Evolutionary conservation across 257 asterid genomes (phyloP).

Genomic region (Ilex asprella): DNA sequence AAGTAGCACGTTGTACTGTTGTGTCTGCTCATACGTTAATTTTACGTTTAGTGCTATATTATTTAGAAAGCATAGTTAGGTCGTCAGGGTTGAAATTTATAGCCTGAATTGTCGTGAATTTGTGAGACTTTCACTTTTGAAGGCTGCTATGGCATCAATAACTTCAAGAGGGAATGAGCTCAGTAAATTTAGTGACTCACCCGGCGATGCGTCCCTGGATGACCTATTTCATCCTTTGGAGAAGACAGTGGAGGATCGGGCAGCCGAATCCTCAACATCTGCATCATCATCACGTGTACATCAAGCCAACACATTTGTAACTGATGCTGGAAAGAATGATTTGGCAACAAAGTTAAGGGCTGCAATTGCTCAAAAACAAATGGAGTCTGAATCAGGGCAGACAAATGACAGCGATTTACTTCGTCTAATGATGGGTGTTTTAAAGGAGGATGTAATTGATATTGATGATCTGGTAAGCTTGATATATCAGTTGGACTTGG

Average conservation of each 20-base stretch:
- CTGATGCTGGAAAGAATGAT: slow-evolving; percentile 69
- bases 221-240: slow-evolving; percentile 88
- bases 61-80: neutral
- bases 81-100: neutral
- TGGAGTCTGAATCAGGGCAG: slow-evolving; percentile 72
- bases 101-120: neutral
- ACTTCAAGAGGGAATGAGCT: slow-evolving; percentile 59
- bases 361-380: slow-evolving; percentile 81
- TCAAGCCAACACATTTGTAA: slow-evolving; percentile 34
- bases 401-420: slow-evolving; percentile 77
- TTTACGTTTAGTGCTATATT: slow-evolving; percentile 3
- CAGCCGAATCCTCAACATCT: slow-evolving; percentile 76
- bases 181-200: slow-evolving; percentile 88
- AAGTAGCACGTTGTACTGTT: neutral
- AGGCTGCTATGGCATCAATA: slow-evolving; percentile 57
- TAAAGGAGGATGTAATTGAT: slow-evolving; percentile 88
- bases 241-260: slow-evolving; percentile 41
- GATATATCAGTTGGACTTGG: slow-evolving; percentile 8
- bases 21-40: neutral
- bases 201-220: slow-evolving; percentile 91
- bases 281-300: slow-evolving; percentile 54
- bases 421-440: slow-evolving; percentile 90
- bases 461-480: slow-evolving; percentile 68
- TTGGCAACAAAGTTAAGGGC: slow-evolving; percentile 90
- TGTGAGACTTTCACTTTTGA: slow-evolving; percentile 13